A percentile compares a stretch with the other conserved stretches of the same genome.
These are phyloP conservation scores for Colletotrichum karsti DNA, from an alignment of 2,329 filamentous ascomycete genomes.

Conservation along the genomic window DNA sequence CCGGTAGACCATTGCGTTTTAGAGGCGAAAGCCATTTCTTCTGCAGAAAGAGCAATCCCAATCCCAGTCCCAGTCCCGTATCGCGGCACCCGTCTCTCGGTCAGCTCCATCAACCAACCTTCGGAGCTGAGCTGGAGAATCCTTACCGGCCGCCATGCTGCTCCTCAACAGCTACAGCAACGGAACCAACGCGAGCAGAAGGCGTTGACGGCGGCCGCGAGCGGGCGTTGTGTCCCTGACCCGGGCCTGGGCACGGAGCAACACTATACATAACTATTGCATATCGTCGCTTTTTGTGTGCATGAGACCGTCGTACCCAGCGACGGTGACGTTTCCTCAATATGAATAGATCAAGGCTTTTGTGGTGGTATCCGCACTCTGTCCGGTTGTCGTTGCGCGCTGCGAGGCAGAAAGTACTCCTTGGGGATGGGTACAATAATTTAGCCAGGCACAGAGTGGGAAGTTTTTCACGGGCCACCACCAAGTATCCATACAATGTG, in stretches of 20 bases:
- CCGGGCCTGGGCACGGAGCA: constrained; percentile 13
- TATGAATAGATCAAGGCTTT: not conserved
- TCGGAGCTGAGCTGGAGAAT: not conserved
- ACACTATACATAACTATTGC: constrained; percentile 24
- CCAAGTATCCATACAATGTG: constrained; percentile 16
- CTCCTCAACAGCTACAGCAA: constrained; percentile 1
- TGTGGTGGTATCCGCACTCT: not conserved
- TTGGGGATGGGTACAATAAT: constrained; percentile 6
- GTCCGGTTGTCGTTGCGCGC: not conserved
- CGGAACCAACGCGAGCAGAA: constrained; percentile 7
- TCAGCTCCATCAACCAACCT: not conserved
- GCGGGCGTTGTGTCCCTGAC: constrained; percentile 15
- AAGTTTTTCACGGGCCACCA: constrained; percentile 16
- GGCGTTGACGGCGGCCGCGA: constrained; percentile 23
- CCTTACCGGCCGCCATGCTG: not conserved
- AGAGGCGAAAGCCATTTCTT: constrained; percentile 1
- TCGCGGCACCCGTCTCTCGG: not conserved
- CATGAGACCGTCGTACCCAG: not conserved
- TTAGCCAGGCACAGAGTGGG: not conserved
- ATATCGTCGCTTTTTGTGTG: not conserved
- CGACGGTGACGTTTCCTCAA: not conserved
- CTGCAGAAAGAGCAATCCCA: not conserved
- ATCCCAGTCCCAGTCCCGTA: not conserved
- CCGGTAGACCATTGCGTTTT: constrained; percentile 3
- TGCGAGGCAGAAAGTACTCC: constrained; percentile 45